These are phyloP conservation scores for Pyrus hybrid DNA, from an alignment of 331 rosid genomes.

Conservation along the genomic window DNA sequence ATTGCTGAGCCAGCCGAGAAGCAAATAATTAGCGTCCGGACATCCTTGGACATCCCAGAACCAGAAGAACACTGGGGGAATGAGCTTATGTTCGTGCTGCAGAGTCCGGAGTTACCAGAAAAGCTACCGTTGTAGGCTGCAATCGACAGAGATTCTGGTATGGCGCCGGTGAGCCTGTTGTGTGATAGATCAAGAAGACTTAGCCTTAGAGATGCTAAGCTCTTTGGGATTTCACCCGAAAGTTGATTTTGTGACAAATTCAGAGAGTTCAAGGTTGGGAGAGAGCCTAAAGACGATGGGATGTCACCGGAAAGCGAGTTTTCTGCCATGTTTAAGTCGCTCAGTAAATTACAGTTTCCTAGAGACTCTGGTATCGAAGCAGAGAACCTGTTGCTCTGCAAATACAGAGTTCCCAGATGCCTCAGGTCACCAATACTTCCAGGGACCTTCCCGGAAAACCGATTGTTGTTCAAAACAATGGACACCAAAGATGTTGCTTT, in stretches of 20 bases:
- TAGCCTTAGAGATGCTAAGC: slow-evolving; percentile 38
- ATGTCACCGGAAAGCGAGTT: slow-evolving; percentile 46
- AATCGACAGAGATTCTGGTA: slow-evolving; percentile 47
- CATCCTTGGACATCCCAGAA: slow-evolving; percentile 37
- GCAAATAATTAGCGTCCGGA: slow-evolving; percentile 36
- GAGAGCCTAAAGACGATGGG: slow-evolving; percentile 60
- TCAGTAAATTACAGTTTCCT: slow-evolving; percentile 42
- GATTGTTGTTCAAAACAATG: slow-evolving; percentile 47
- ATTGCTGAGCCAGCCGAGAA: slow-evolving; percentile 24
- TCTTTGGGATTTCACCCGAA: slow-evolving; percentile 58
- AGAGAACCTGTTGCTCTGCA: slow-evolving; percentile 46
- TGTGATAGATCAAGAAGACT: slow-evolving; percentile 71
- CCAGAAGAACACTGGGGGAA: slow-evolving; percentile 40
- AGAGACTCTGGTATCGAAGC: slow-evolving; percentile 60
- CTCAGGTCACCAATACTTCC: slow-evolving; percentile 44
- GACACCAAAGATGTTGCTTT: slow-evolving; percentile 39
- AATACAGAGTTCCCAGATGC: slow-evolving; percentile 36
- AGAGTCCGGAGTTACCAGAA: slow-evolving; percentile 59
- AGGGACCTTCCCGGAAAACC: slow-evolving; percentile 48
- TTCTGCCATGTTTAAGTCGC: slow-evolving; percentile 37
- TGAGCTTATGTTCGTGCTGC: slow-evolving; percentile 35
- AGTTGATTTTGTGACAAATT: slow-evolving; percentile 53
- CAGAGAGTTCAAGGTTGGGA: slow-evolving; percentile 49
- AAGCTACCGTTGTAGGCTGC: slow-evolving; percentile 80
- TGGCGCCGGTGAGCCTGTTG: slow-evolving; percentile 44